phyloP scores from a whole-genome alignment of 495 filamentous ascomycete species.

The Podospora conica region DNA sequence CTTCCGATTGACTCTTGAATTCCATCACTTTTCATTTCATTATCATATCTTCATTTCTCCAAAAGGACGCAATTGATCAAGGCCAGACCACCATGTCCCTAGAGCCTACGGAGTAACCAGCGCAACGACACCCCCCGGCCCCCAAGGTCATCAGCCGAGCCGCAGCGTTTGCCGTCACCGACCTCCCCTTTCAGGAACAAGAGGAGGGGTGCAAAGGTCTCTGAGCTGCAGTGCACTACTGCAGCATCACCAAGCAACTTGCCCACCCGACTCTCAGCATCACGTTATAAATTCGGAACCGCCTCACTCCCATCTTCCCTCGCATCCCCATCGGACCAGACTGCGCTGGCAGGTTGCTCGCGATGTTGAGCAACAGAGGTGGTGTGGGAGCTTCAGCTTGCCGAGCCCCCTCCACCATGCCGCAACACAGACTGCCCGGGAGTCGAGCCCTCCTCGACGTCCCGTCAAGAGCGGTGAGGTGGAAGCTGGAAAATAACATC shows the following conservation, averaged over 20 bases:
- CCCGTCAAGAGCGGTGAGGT: slow-evolving; percentile 27
- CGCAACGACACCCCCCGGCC: neutral
- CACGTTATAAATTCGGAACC: neutral
- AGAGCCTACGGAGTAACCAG: neutral
- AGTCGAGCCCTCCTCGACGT: neutral
- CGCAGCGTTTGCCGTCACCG: neutral
- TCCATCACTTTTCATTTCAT: neutral
- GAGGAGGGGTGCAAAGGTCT: slow-evolving; percentile 1
- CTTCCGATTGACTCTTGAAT: neutral
- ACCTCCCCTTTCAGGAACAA: neutral
- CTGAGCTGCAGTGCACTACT: slow-evolving; percentile 7
- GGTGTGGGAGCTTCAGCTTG: slow-evolving; percentile 2
- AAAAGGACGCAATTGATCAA: neutral
- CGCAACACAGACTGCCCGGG: slow-evolving; percentile 18
- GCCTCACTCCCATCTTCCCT: neutral
- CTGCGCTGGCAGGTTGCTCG: neutral
- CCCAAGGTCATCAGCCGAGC: neutral
- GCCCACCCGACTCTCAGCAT: neutral
- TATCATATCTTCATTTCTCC: too few relatives aligned
- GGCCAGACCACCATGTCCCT: neutral
- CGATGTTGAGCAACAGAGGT: neutral
- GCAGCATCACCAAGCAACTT: neutral
- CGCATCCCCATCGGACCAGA: neutral
- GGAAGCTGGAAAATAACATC: neutral
- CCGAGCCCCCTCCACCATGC: slow-evolving; percentile 9